These are phyloP conservation scores for Naganishia vaughanmartiniae DNA, from an alignment of 768 basidiomycete genomes.

Conservation along the genomic window DNA sequence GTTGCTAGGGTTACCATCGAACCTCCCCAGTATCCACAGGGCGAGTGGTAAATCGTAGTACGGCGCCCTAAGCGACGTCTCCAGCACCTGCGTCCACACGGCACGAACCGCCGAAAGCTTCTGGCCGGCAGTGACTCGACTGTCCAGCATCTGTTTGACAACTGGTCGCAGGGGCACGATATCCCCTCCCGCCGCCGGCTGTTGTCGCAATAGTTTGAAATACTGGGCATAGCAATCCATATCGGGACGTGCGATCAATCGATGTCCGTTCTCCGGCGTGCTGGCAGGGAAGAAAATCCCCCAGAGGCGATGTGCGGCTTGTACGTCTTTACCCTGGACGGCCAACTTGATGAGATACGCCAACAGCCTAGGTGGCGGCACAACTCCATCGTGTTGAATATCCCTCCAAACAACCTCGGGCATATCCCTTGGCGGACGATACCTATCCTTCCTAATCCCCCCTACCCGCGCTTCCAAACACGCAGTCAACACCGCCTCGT, in stretches of 20 bases:
- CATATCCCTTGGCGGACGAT: neutral
- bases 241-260: neutral
- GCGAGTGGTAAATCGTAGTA: slow-evolving; percentile 19
- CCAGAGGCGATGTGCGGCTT: slow-evolving; percentile 15
- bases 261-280: neutral
- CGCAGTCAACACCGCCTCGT: neutral
- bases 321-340: neutral
- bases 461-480: neutral
- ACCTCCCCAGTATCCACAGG: neutral
- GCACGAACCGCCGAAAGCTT: neutral
- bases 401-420: slow-evolving; percentile 3
- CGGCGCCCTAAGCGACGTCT: neutral
- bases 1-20: neutral
- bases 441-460: neutral
- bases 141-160: neutral
- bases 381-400: neutral
- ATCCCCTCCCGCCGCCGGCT: neutral
- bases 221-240: slow-evolving; percentile 12
- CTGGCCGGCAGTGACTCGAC: neutral
- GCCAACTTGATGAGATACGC: slow-evolving; percentile 7
- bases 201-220: neutral
- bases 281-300: slow-evolving; percentile 1
- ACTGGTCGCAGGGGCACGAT: neutral
- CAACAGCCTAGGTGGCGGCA: neutral
- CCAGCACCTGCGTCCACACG: neutral